Evolutionary conservation across 331 rosid genomes (phyloP), one percentile per base, ranked within the genome.

Genomic region (Phaseolus coccineus): DNA sequence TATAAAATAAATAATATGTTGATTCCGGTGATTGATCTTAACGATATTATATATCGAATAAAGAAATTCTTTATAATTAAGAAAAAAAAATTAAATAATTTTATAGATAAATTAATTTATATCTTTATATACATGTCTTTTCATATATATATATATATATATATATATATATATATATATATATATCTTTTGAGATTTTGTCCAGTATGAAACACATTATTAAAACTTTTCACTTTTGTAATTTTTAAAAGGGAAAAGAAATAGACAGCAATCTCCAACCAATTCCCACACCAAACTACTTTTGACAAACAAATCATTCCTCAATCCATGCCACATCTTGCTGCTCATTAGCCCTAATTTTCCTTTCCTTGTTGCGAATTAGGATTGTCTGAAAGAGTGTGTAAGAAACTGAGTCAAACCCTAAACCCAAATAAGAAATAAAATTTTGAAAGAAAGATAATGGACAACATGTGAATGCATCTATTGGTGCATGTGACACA

Each of bases 381-480:
- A 24, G 74, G 84, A 68, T 52, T 76, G 39, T 50, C 62, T 69
- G 66, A 46, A 40, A 62, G 57, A 52, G 24, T 59, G n/a, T 30
- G 72, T 15, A 16, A 47, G 53, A 62, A 80, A 79, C 2, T 52
- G 15, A 58, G 88, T 81, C 85, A 84, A 84, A 77, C 24, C 4
- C n/a, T 47, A 37, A 14, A 70, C 82, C 64, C 63, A 78, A 86
- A 40, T 24, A 24, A 68, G 77, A 57, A 77, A 75, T 77, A 57
- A 73, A 79, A 6, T 46, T 19, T 19, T 40, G 9, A 7, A 8
- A 8, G 8, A 59, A 15, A 31, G 35, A 31, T 48, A 70, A 79
- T 74, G 81, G 77, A 16, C 7, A 71, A 68, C 87, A 83, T 80
- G 89, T 77, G 82, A 83, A 57, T 69, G 83, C 73, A 77, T 71